Percentiles rank a stretch among this genome's conserved stretches.
These are phyloP conservation scores for Solanum peruvianum DNA, from an alignment of 257 asterid species.

Conservation along the genomic window DNA sequence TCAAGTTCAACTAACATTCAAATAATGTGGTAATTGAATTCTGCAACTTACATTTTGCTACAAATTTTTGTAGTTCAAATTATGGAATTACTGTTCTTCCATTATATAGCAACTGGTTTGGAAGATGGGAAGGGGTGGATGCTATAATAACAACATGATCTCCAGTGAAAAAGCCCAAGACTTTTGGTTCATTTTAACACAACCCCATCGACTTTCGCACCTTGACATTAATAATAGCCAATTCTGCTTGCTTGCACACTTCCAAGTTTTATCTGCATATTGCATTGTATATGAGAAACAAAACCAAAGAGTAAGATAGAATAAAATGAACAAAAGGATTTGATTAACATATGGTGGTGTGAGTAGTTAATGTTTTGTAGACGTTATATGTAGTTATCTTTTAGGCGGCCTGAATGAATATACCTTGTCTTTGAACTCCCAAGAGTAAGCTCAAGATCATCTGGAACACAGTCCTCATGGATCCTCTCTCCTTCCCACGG, in stretches of 20 bases:
- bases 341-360: background rate
- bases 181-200: background rate
- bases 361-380: background rate
- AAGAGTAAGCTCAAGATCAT: conserved; percentile 48
- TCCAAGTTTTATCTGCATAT: background rate
- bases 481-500: conserved; percentile 59
- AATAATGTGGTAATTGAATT: background rate
- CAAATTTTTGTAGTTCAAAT: background rate
- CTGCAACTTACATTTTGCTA: background rate
- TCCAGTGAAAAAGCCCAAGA: background rate
- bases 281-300: background rate
- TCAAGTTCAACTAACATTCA: background rate
- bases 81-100: background rate
- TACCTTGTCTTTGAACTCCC: conserved; percentile 43
- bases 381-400: background rate
- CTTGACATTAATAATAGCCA: background rate
- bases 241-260: background rate
- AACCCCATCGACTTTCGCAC: background rate
- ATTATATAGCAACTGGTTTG: background rate
- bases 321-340: background rate
- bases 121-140: background rate
- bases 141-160: background rate
- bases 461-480: conserved; percentile 35
- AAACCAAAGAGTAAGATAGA: background rate
- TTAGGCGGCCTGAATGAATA: background rate